Conservation (phyloP, 106 monocot genomes). For the Phalaenopsis aphrodite region DNA sequence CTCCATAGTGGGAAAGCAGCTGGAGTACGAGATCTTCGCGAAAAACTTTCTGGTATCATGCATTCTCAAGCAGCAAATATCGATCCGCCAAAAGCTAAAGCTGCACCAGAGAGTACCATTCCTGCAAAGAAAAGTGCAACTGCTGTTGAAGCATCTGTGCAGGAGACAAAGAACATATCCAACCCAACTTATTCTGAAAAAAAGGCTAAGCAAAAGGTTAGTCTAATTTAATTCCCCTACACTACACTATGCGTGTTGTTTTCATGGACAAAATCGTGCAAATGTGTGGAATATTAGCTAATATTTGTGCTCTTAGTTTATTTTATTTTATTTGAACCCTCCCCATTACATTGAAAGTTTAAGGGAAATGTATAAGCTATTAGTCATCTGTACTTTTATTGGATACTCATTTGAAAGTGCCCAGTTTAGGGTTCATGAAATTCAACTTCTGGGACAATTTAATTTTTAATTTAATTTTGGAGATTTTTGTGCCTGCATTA, state of each 20-base stretch:
- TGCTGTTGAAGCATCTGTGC: constrained; percentile 6
- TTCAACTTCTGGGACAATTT: neutral
- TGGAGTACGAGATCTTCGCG: constrained; percentile 55
- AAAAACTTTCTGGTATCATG: constrained; percentile 65
- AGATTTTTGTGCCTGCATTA: neutral
- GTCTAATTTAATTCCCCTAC: constrained; percentile 3
- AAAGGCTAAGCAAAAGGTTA: constrained; percentile 6
- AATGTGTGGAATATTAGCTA: neutral
- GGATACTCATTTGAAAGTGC: neutral
- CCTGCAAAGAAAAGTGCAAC: neutral
- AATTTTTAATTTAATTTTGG: neutral
- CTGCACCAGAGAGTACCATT: constrained; percentile 6
- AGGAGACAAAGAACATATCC: constrained; percentile 5
- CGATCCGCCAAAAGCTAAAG: constrained; percentile 31
- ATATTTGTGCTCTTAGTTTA: neutral
- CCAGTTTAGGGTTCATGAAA: neutral
- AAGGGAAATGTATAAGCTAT: neutral
- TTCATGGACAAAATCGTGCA: neutral
- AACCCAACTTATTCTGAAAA: constrained; percentile 5
- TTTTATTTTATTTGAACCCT: neutral
- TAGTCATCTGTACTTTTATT: neutral
- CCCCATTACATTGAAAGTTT: neutral
- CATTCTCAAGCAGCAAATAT: constrained; percentile 23
- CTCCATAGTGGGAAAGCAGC: constrained; percentile 32
- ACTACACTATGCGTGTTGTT: neutral